These are phyloP conservation scores for Microcyclospora pomicola DNA, from an alignment of 2,329 filamentous ascomycete species.

Conservation along the genomic window DNA sequence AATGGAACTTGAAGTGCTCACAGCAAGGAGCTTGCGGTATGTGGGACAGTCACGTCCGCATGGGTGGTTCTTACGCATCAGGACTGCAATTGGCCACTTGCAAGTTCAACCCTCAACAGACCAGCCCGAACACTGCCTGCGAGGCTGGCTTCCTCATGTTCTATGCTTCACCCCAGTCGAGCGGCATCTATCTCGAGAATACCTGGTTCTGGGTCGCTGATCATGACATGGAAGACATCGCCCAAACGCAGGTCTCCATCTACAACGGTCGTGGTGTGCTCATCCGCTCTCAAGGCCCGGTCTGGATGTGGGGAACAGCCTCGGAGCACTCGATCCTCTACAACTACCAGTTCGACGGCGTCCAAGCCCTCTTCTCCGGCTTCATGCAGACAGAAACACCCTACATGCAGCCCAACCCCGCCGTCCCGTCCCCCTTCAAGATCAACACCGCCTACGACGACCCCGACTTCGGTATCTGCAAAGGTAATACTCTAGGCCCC, in stretches of 20 bases:
- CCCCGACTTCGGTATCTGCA: slow-evolving; percentile 26
- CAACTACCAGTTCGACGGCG: slow-evolving; percentile 38
- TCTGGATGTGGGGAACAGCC: slow-evolving; percentile 41
- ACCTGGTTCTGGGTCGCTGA: slow-evolving; percentile 42
- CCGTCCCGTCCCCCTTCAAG: slow-evolving; percentile 42
- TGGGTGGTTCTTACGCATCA: slow-evolving; percentile 77
- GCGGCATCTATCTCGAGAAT: slow-evolving; percentile 55
- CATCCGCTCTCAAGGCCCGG: slow-evolving; percentile 32
- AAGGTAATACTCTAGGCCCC: slow-evolving; percentile 6
- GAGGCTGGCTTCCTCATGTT: slow-evolving; percentile 28
- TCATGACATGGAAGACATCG: slow-evolving; percentile 34
- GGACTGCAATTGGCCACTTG: slow-evolving; percentile 60
- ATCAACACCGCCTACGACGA: slow-evolving; percentile 30
- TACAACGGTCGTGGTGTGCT: slow-evolving; percentile 33
- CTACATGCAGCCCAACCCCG: slow-evolving; percentile 40
- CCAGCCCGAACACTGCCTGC: slow-evolving; percentile 68
- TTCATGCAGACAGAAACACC: slow-evolving; percentile 44
- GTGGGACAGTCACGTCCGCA: slow-evolving; percentile 93
- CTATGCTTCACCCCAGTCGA: slow-evolving; percentile 40
- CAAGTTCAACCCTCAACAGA: slow-evolving; percentile 54
- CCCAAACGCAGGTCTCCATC: slow-evolving; percentile 25
- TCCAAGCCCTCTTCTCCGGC: slow-evolving; percentile 37
- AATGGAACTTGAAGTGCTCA: slow-evolving; percentile 70
- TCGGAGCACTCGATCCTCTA: slow-evolving; percentile 43
- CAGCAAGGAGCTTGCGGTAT: slow-evolving; percentile 59